Evolutionary conservation across 169 alveolate species (phyloP), one percentile per base, ranked within the genome.

Genomic region (Besnoitia besnoiti): DNA sequence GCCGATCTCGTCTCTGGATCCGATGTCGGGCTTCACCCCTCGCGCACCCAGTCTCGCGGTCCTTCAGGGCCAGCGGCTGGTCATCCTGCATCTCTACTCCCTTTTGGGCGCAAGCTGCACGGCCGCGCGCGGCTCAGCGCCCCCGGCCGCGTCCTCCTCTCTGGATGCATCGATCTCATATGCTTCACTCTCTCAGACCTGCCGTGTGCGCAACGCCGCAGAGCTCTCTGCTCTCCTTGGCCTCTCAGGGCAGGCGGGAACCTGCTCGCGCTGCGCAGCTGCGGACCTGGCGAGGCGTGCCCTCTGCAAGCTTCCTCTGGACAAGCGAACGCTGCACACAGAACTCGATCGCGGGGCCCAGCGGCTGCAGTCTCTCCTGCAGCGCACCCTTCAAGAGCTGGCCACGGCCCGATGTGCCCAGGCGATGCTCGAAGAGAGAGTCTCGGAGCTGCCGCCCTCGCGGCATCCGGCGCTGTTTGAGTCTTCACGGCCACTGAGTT

Each of bases 31-130:
- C 3, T n/a, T n/a, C 33, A 19, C 33, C 67, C 30, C 67, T 5
- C 67, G 30, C 30, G 67, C n/a, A 5, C 27, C 67, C 24, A 7
- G 59, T 10, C 59, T 49, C 85, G 59, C 61, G 10, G 37, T 77
- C 37, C 35, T 77, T 3, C 87, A 42, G 21, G 87, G 87, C 61
- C 87, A 77, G 59, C 40, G 87, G 49, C 50, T 77, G 8, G 87
- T 77, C 2, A 77, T 77, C 21, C n/a, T 24, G 12, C 40, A 55
- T 37, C 87, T 77, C n/a, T 77, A 42, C 59, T 37, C 87, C 55
- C 7, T 1, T 10, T 35, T 42, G 4, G 67, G 12, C 33, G 82
- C 14, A 8, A 16, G n/a, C n/a, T n/a, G n/a, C n/a, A n/a, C n/a
- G n/a, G n/a, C n/a, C n/a, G n/a, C n/a, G 67, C 67, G 12, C 59